These are phyloP conservation scores for Aspergillus panamensis DNA, from an alignment of 495 filamentous ascomycete species.

Conservation along the genomic window DNA sequence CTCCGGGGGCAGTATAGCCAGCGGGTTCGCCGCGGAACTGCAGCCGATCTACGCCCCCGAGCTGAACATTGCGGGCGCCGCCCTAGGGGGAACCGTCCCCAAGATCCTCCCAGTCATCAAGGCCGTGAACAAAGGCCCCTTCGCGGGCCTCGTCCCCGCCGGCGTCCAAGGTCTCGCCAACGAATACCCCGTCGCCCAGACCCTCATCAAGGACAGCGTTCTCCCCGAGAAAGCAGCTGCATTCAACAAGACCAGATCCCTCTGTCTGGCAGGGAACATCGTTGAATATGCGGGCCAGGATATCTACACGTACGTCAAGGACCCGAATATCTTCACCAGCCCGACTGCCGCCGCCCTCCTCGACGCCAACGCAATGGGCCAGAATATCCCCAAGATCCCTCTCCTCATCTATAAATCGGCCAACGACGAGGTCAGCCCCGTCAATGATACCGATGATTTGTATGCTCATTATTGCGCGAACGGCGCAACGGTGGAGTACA, in stretches of 20 bases:
- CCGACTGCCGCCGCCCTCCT: conserved; percentile 11
- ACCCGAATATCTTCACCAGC: conserved; percentile 15
- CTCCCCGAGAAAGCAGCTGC: conserved; percentile 14
- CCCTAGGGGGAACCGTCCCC: conserved; percentile 42
- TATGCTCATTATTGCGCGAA: conserved; percentile 36
- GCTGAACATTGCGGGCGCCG: conserved; percentile 42
- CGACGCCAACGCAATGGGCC: conserved; percentile 23
- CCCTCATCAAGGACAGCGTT: conserved; percentile 13
- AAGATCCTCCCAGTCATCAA: conserved; percentile 24
- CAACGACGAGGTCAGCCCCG: conserved; percentile 40
- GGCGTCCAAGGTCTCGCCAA: conserved; percentile 25
- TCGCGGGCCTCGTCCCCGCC: conserved; percentile 19
- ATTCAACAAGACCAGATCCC: conserved; percentile 18
- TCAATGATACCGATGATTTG: conserved; percentile 43
- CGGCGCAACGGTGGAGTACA: conserved; percentile 21
- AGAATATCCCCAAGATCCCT: conserved; percentile 38
- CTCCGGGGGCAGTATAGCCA: conserved; percentile 49
- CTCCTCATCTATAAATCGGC: conserved; percentile 49
- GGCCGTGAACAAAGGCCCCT: conserved; percentile 20
- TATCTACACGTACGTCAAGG: conserved; percentile 16
- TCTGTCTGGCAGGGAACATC: conserved; percentile 20
- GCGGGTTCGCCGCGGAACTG: conserved; percentile 47
- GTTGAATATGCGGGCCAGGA: conserved; percentile 21
- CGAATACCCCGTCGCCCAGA: conserved; percentile 19
- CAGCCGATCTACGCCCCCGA: conserved; percentile 49